Conservation (phyloP, 2,329 filamentous ascomycete species). For the Aspergillus floridensis region DNA sequence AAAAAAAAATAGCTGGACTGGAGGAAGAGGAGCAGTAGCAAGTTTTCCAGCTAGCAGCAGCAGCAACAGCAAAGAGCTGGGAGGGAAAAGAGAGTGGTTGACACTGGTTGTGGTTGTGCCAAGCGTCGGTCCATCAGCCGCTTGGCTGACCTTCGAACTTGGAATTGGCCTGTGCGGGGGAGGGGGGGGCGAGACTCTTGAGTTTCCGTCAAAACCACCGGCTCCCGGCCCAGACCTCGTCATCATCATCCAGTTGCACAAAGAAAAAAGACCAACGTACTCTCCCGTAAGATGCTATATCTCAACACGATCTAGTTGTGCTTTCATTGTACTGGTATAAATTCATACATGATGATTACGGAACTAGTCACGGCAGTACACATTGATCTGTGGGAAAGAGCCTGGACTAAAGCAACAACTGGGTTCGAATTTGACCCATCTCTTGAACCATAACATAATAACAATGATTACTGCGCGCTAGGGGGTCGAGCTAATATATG, state of each 20-base stretch:
- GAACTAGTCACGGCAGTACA: background rate
- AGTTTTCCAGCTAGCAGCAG: background rate
- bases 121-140: background rate
- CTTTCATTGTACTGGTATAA: background rate
- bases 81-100: too few species aligned
- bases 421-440: background rate
- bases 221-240: background rate
- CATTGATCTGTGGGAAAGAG: background rate
- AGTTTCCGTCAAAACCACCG: too few species aligned
- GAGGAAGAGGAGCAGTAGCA: background rate
- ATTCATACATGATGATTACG: background rate
- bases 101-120: background rate
- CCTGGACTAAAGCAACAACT: background rate
- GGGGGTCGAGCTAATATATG: conserved; percentile 10
- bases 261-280: background rate
- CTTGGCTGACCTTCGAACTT: background rate
- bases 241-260: background rate
- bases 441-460: background rate
- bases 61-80: background rate
- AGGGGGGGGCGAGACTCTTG: background rate
- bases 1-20: too few species aligned
- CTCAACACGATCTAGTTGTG: background rate
- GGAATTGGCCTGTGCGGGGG: background rate
- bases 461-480: background rate
- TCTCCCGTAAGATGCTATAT: background rate